Evolutionary conservation across 495 filamentous ascomycete species (phyloP).

Genomic region (Penicillium cosmopolitanum): DNA sequence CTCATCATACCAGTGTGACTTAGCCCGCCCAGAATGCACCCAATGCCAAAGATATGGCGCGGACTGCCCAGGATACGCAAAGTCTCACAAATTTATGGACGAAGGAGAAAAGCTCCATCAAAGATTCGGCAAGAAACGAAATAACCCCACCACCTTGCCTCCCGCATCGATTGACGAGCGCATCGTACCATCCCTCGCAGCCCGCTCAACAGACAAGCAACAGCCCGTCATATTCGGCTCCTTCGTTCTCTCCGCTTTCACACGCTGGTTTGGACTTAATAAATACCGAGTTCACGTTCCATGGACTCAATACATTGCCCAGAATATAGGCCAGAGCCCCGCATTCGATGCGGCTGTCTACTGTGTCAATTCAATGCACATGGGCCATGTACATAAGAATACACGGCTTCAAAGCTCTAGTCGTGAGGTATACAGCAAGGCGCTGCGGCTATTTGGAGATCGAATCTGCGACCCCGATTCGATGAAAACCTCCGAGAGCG

Average conservation of each 20-base stretch:
- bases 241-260: conserved; percentile 30
- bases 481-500: conserved; percentile 29
- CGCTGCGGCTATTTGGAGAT: conserved; percentile 33
- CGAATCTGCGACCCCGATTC: conserved; percentile 23
- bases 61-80: conserved; percentile 35
- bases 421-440: conserved; percentile 35
- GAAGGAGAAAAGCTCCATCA: conserved; percentile 25
- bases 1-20: conserved; percentile 28
- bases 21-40: conserved; percentile 30
- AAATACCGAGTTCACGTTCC: conserved; percentile 28
- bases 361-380: conserved; percentile 26
- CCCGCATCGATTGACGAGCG: conserved; percentile 28
- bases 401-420: conserved; percentile 25
- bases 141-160: neutral
- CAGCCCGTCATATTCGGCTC: conserved; percentile 31
- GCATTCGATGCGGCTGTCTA: conserved; percentile 29
- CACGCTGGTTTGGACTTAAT: conserved; percentile 30
- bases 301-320: conserved; percentile 28
- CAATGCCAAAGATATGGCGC: conserved; percentile 32
- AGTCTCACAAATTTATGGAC: conserved; percentile 30
- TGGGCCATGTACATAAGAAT: conserved; percentile 21
- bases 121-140: conserved; percentile 21
- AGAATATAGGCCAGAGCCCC: conserved; percentile 23
- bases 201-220: conserved; percentile 26
- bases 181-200: conserved; percentile 23